Conservation (phyloP, 73 alveolate species). For the Blepharisma stoltei region DNA sequence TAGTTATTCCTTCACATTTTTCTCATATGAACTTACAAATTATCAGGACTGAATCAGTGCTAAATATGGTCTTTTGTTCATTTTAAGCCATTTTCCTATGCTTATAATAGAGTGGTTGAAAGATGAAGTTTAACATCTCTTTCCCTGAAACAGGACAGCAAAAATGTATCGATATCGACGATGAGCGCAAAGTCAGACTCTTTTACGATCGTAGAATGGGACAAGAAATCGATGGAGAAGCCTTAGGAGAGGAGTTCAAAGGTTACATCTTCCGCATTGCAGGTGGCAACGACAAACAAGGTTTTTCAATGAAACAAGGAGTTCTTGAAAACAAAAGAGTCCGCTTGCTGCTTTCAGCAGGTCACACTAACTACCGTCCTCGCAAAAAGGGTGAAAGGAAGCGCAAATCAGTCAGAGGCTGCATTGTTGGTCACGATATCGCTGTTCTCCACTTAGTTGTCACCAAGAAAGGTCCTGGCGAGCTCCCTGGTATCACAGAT, state of each 20-base stretch:
- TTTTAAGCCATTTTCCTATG: no score
- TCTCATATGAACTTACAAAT: no score
- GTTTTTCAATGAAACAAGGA: slow-evolving; percentile 93
- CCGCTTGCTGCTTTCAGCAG: slow-evolving; percentile 66
- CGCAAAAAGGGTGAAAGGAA: slow-evolving; percentile 66
- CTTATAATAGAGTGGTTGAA: background rate
- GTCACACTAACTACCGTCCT: slow-evolving; percentile 66
- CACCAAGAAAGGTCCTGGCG: slow-evolving; percentile 87
- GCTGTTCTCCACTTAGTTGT: slow-evolving; percentile 46
- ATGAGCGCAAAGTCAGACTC: slow-evolving; percentile 57
- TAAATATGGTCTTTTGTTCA: no score
- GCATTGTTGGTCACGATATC: slow-evolving; percentile 70
- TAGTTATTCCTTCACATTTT: no score
- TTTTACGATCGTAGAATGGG: slow-evolving; percentile 63
- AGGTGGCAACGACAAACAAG: slow-evolving; percentile 91
- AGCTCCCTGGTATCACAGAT: slow-evolving; percentile 61
- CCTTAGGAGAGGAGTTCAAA: slow-evolving; percentile 79
- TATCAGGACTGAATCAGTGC: no score
- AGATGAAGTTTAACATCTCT: slow-evolving; percentile 62
- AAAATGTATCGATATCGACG: slow-evolving; percentile 64
- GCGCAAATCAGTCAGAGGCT: slow-evolving; percentile 79
- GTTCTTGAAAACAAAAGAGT: slow-evolving; percentile 71
- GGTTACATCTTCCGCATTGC: slow-evolving; percentile 83
- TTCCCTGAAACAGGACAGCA: slow-evolving; percentile 68
- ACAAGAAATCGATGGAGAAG: slow-evolving; percentile 68